Conservation (phyloP, 2,329 filamentous ascomycete species). For the Graphilbum ipis-grandicollis region DNA sequence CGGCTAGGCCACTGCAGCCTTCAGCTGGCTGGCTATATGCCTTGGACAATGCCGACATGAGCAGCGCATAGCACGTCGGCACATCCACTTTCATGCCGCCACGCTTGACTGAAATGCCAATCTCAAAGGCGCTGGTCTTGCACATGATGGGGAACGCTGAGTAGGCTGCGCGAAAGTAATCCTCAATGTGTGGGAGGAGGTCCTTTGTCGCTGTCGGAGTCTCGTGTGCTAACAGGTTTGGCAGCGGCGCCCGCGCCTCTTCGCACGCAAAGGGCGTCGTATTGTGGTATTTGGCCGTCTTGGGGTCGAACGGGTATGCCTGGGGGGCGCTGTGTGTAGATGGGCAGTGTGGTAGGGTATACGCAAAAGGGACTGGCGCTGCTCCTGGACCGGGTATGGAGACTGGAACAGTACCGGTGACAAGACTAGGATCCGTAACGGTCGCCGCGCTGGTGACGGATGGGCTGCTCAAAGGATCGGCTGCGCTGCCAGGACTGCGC, state of each 20-base stretch:
- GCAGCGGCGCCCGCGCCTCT: not conserved
- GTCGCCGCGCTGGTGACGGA: not conserved
- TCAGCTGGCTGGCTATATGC: not conserved
- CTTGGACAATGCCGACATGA: conserved; percentile 1
- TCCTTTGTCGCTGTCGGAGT: not conserved
- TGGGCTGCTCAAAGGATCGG: not conserved
- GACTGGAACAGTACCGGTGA: not conserved
- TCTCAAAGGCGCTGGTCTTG: not conserved
- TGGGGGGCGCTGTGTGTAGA: not conserved
- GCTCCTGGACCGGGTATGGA: not conserved
- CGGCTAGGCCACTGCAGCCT: not conserved
- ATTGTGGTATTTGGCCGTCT: not conserved
- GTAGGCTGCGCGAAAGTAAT: not conserved
- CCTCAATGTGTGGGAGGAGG: not conserved
- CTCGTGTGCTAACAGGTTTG: not conserved
- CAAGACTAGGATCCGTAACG: not conserved
- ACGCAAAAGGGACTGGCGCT: not conserved
- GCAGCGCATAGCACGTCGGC: not conserved
- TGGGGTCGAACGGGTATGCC: not conserved
- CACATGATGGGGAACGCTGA: conserved; percentile 1
- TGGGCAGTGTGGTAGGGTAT: no score
- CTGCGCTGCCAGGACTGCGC: not conserved
- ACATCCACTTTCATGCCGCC: not conserved
- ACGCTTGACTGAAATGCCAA: not conserved
- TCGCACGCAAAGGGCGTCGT: not conserved